These are phyloP conservation scores for Colletotrichum cordylinicola DNA, from an alignment of 2,329 filamentous ascomycete genomes.

Conservation along the genomic window DNA sequence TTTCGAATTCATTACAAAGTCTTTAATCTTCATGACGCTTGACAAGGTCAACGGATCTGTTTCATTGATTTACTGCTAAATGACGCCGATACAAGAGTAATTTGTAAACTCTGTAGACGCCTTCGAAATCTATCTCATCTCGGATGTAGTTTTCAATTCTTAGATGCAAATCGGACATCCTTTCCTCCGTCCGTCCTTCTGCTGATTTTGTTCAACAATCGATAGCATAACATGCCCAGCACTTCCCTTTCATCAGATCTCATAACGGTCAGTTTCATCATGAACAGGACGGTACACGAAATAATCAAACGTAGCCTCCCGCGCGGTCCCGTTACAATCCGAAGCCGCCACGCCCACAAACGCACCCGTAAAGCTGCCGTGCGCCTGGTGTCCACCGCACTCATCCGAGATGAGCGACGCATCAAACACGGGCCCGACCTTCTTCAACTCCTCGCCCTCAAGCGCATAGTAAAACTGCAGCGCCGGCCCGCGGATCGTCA, in stretches of 20 bases:
- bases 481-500: slow-evolving; percentile 54
- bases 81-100: fast-evolving
- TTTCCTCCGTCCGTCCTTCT: not conserved
- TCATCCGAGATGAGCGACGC: slow-evolving; percentile 67
- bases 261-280: slow-evolving; percentile 54
- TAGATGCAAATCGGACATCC: not conserved
- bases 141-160: not conserved
- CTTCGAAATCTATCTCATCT: not conserved
- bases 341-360: slow-evolving; percentile 63
- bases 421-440: slow-evolving; percentile 61
- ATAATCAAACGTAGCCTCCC: slow-evolving; percentile 55
- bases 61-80: not conserved
- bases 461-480: slow-evolving; percentile 65
- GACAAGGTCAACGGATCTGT: not conserved
- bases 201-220: not conserved
- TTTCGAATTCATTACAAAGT: not conserved
- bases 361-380: slow-evolving; percentile 69
- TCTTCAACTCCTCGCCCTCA: slow-evolving; percentile 46
- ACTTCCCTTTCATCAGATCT: slow-evolving; percentile 23
- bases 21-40: not conserved
- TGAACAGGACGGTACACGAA: slow-evolving; percentile 56
- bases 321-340: slow-evolving; percentile 57
- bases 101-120: not conserved
- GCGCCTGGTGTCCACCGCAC: slow-evolving; percentile 64
- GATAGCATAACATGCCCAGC: not conserved